Evolutionary conservation across 2,329 filamentous ascomycete genomes (phyloP).

Genomic region (Dothideomycetes sp.): DNA sequence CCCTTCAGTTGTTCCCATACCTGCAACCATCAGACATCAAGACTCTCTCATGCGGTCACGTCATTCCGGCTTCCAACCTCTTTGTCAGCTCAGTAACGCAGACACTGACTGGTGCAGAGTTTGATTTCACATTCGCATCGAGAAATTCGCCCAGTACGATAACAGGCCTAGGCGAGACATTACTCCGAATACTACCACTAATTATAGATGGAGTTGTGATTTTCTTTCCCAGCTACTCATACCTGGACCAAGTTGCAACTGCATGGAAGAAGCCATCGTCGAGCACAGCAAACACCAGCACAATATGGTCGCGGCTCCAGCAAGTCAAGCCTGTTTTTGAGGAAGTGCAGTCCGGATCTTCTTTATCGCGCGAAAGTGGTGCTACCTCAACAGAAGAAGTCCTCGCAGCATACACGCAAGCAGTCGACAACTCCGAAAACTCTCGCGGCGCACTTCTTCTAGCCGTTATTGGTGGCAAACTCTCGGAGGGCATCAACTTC

Average conservation of each 20-base stretch:
- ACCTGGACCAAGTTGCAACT: slow-evolving; percentile 59
- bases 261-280: slow-evolving; percentile 25
- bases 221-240: slow-evolving; percentile 93
- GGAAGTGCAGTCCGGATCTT: slow-evolving; percentile 30
- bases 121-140: slow-evolving; percentile 82
- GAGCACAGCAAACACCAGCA: slow-evolving; percentile 19
- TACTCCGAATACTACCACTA: slow-evolving; percentile 59
- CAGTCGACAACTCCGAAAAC: slow-evolving; percentile 38
- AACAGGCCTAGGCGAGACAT: slow-evolving; percentile 58
- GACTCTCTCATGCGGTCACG: slow-evolving; percentile 86
- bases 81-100: slow-evolving; percentile 60
- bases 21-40: slow-evolving; percentile 52
- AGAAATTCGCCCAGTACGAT: slow-evolving; percentile 57
- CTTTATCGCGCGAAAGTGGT: too few species aligned
- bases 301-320: slow-evolving; percentile 49
- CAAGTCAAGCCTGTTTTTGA: slow-evolving; percentile 43
- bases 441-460: slow-evolving; percentile 67
- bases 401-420: slow-evolving; percentile 59
- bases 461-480: slow-evolving; percentile 84
- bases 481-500: slow-evolving; percentile 98
- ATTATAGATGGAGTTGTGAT: slow-evolving; percentile 85
- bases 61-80: slow-evolving; percentile 74
- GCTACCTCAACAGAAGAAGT: slow-evolving; percentile 51
- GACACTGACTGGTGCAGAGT: slow-evolving; percentile 39
- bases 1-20: slow-evolving; percentile 72